Conservation (phyloP, 495 filamentous ascomycete genomes). For the Hypomontagnella monticulosa region DNA sequence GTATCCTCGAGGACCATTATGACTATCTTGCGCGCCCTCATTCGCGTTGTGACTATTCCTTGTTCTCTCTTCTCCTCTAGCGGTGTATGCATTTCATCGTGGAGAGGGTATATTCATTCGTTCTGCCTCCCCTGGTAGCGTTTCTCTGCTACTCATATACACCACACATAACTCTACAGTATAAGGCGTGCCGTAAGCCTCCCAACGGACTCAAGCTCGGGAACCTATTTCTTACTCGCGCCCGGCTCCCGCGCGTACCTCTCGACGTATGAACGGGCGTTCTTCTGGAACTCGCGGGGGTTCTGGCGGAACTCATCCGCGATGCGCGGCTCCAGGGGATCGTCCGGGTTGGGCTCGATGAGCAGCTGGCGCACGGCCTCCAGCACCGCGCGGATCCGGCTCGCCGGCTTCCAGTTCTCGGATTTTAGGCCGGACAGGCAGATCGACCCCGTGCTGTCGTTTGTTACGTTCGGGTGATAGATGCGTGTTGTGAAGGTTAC, state of each 20-base stretch:
- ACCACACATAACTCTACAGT: too few species aligned
- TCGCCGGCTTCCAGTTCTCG: conserved; percentile 95
- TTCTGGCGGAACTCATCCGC: conserved; percentile 86
- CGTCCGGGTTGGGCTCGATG: conserved; percentile 89
- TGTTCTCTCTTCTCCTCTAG: too few species aligned
- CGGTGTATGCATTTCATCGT: too few species aligned
- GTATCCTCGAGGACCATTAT: too few species aligned
- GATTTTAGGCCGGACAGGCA: conserved; percentile 87
- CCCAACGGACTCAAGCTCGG: too few species aligned
- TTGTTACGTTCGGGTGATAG: conserved; percentile 98
- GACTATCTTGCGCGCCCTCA: too few species aligned
- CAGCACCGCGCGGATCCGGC: conserved; percentile 79
- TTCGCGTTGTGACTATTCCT: too few species aligned
- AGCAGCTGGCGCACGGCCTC: conserved; percentile 81
- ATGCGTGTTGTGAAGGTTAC: conserved; percentile 93
- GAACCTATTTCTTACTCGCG: conserved; percentile 27
- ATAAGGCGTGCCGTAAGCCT: too few species aligned
- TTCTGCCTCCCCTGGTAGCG: too few species aligned
- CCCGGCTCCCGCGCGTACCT: conserved; percentile 69
- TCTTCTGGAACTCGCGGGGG: conserved; percentile 79
- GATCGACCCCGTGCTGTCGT: conserved; percentile 89
- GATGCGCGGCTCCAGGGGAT: conserved; percentile 88
- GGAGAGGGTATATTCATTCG: too few species aligned
- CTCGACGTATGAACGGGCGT: conserved; percentile 80
- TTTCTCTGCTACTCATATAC: too few species aligned